These are phyloP conservation scores for Ramaria sp. DNA, from an alignment of 768 basidiomycete genomes.

Conservation along the genomic window DNA sequence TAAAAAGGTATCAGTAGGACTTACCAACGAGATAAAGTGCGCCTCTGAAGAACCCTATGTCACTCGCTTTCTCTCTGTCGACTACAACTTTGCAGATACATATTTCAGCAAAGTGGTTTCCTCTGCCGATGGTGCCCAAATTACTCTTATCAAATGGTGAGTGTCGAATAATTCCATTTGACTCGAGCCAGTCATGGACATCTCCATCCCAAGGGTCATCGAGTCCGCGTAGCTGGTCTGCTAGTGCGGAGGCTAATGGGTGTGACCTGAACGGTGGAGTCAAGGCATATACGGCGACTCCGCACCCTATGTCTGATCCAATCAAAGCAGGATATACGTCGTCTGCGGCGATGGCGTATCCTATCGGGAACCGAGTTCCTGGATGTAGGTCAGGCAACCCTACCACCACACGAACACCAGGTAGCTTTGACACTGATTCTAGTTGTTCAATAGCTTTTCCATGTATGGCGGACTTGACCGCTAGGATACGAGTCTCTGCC, in stretches of 20 bases:
- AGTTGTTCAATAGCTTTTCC: slow-evolving; percentile 24
- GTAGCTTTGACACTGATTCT: slow-evolving; percentile 18
- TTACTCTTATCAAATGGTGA: slow-evolving; percentile 20
- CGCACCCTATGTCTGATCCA: slow-evolving; percentile 29
- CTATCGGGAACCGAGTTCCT: slow-evolving; percentile 20
- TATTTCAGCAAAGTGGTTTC: slow-evolving; percentile 30
- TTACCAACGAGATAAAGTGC: too few species aligned
- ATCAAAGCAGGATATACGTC: slow-evolving; percentile 30
- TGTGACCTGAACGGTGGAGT: slow-evolving; percentile 18
- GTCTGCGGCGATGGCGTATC: slow-evolving; percentile 24
- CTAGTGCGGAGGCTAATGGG: slow-evolving; percentile 21
- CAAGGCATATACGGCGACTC: slow-evolving; percentile 25
- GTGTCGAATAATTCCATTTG: slow-evolving; percentile 21
- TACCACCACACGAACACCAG: slow-evolving; percentile 22
- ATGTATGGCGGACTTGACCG: slow-evolving; percentile 22
- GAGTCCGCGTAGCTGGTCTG: slow-evolving; percentile 21
- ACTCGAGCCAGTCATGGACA: slow-evolving; percentile 22
- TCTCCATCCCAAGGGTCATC: slow-evolving; percentile 29
- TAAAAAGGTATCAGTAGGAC: too few species aligned
- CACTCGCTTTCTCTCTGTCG: slow-evolving; percentile 12
- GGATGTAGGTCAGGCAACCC: slow-evolving; percentile 32
- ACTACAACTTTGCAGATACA: slow-evolving; percentile 24
- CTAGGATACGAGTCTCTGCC: slow-evolving; percentile 22
- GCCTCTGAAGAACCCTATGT: too few species aligned
- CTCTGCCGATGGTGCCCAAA: slow-evolving; percentile 27